Conservation (phyloP, 2,329 filamentous ascomycete genomes). For the Fusarium abutilonis region DNA sequence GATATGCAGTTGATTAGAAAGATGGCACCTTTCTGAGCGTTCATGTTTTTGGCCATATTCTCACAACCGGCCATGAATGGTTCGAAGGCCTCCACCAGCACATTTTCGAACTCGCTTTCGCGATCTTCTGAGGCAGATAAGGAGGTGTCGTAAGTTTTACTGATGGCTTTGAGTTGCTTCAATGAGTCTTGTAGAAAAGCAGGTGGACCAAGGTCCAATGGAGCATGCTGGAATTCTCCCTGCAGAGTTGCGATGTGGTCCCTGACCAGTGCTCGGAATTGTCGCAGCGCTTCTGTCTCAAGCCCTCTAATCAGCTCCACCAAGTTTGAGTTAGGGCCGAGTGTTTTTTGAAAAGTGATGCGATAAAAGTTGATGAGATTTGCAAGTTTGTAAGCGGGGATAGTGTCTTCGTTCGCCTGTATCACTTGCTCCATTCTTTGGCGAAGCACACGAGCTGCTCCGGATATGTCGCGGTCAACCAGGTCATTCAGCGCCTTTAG, state of each 20-base stretch:
- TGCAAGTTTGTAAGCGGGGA: slow-evolving; percentile 87
- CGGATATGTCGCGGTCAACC: slow-evolving; percentile 84
- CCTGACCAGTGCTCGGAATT: slow-evolving; percentile 83
- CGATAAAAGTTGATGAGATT: slow-evolving; percentile 92
- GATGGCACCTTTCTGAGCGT: slow-evolving; percentile 68
- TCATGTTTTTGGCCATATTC: slow-evolving; percentile 70
- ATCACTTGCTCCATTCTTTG: slow-evolving; percentile 92
- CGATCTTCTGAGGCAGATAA: slow-evolving; percentile 67
- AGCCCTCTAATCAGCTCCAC: slow-evolving; percentile 74
- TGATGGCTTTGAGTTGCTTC: slow-evolving; percentile 78
- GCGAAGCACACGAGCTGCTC: slow-evolving; percentile 83
- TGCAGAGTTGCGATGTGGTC: slow-evolving; percentile 83
- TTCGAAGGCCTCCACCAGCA: slow-evolving; percentile 82
- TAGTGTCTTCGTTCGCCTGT: slow-evolving; percentile 89
- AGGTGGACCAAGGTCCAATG: slow-evolving; percentile 79
- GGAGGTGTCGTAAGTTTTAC: slow-evolving; percentile 88
- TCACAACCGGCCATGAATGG: slow-evolving; percentile 84
- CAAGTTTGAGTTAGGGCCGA: slow-evolving; percentile 75
- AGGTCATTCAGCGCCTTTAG: slow-evolving; percentile 83
- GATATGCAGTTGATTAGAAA: slow-evolving; percentile 79
- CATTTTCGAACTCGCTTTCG: slow-evolving; percentile 76
- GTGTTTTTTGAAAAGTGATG: slow-evolving; percentile 81
- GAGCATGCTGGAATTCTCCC: slow-evolving; percentile 73
- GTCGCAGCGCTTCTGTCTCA: slow-evolving; percentile 79
- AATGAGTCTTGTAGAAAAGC: slow-evolving; percentile 84